Percentiles rank a stretch among this genome's conserved stretches.
Evolutionary conservation across 129 eudicot genomes (phyloP).

Genomic region (Apium graveolens): DNA sequence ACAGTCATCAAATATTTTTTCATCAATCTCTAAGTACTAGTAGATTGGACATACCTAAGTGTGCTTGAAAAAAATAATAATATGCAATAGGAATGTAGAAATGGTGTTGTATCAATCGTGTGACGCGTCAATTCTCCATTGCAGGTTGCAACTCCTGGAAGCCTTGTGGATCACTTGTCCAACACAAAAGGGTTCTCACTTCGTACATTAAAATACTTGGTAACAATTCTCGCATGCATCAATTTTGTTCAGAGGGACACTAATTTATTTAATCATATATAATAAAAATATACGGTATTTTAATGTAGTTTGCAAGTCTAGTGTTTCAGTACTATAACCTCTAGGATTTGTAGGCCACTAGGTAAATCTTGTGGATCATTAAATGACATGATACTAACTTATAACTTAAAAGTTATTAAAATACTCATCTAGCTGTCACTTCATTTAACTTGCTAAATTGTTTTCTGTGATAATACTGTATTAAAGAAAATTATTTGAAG

Average conservation of each 20-base stretch:
- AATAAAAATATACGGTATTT: neutral
- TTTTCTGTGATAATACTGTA: neutral
- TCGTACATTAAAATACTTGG: slow-evolving; percentile 75
- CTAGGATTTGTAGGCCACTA: neutral
- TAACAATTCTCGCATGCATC: slow-evolving; percentile 12
- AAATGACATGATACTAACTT: too few species aligned
- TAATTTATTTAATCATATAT: neutral
- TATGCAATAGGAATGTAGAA: neutral
- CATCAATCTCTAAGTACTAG: neutral
- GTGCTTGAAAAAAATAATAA: neutral
- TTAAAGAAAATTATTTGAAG: neutral
- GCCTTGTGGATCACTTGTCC: slow-evolving; percentile 85
- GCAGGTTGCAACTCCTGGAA: slow-evolving; percentile 99
- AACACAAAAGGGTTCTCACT: slow-evolving; percentile 92
- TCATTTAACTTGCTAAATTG: neutral
- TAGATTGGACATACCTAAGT: neutral
- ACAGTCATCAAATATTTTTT: neutral
- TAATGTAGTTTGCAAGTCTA: neutral
- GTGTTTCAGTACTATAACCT: neutral
- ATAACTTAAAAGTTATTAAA: neutral
- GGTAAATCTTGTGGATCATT: neutral
- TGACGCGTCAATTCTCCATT: neutral
- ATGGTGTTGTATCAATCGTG: too few species aligned
- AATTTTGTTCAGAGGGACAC: neutral
- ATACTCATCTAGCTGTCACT: neutral